Base-by-base conservation (phyloP, 2,329 filamentous ascomycete species). In the Phoma sp. region DNA sequence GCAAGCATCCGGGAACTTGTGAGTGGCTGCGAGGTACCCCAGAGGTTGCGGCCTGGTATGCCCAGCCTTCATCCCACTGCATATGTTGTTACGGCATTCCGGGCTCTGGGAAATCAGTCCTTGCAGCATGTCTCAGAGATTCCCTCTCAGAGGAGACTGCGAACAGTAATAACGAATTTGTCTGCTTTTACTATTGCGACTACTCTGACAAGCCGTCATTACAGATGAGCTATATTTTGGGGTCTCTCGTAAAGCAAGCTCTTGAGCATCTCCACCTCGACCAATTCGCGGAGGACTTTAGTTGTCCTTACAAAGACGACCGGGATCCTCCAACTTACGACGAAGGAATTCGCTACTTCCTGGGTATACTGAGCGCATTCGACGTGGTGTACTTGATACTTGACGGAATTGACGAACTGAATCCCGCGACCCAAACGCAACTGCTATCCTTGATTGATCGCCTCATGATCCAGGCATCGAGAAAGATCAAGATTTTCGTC, bases 31-130 rank as follows among this genome's bases (percentile, higher is more conserved):
- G 3, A 29, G 3, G 27, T 4, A 29, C 6, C 9, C 3, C 27
- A 2, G 27, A 29, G 3, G 3, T 52, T 32, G 10, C 27, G 10
- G n/a, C 39, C 4, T 66, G 60, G 62, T 11, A 44, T 1, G 5
- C 13, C 18, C 41, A 52, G 1, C 22, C 41, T 13, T 14, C 4
- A 0, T 61, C 62, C 1, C 41, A 49, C n/a, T 65, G 55, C 32
- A 33, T 67, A 1, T 60, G 50, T 14, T 65, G 27, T 32, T 68
- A 61, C 39, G 63, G 61, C 2, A 69, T 67, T 22, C 64, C 60
- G 0, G 64, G 61, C 1, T 64, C 64, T 8, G 61, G 63, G 1
- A 69, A 66, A 55, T 64, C 63, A 1, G 45, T 68, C 2, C 42
- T 67, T 3, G 25, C 59, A 2, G 39, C 39, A 7, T 30, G 25